A percentile compares a stretch with the other conserved stretches of the same genome.
phyloP scores from a whole-genome alignment of 192 early-diverging fungal genomes.

The Coemansia sp. region DNA sequence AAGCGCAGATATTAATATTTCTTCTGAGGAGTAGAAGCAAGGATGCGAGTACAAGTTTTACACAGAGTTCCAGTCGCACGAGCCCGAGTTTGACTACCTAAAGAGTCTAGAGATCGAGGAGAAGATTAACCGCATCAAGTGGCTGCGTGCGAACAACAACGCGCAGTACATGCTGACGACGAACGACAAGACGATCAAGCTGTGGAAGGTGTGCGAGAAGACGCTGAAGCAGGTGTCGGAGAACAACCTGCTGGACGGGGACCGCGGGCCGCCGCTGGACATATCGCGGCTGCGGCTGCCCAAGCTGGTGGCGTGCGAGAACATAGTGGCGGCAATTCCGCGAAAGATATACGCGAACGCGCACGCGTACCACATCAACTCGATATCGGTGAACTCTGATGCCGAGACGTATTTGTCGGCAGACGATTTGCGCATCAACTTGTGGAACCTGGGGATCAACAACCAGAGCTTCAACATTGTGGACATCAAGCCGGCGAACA shows the following conservation, averaged over 20 bases:
- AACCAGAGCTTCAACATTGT: constrained; percentile 99
- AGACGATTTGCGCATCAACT: constrained; percentile 96
- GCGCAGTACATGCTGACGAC: constrained; percentile 97
- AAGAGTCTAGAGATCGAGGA: constrained; percentile 99
- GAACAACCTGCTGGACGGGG: constrained; percentile 78
- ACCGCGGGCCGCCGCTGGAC: constrained; percentile 51
- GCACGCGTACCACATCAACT: constrained; percentile 99
- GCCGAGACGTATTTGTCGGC: constrained; percentile 96
- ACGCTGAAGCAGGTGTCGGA: constrained; percentile 93
- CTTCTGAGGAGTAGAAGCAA: constrained; percentile 72
- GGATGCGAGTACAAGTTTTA: constrained; percentile 99
- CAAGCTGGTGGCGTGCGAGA: constrained; percentile 90
- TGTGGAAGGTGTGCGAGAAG: constrained; percentile 99
- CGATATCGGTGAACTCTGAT: constrained; percentile 98
- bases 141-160: constrained; percentile 95
- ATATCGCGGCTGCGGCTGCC: constrained; percentile 68
- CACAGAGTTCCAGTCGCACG: constrained; percentile 99
- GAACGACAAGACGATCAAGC: constrained; percentile 99
- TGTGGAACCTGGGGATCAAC: constrained; percentile 97
- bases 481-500: constrained; percentile 99
- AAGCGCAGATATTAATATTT: neutral
- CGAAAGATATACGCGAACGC: constrained; percentile 96
- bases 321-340: constrained; percentile 92
- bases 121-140: constrained; percentile 99
- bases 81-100: constrained; percentile 99